Evolutionary conservation across 2,329 filamentous ascomycete genomes (phyloP).

Genomic region (Biscogniauxia sp.): DNA sequence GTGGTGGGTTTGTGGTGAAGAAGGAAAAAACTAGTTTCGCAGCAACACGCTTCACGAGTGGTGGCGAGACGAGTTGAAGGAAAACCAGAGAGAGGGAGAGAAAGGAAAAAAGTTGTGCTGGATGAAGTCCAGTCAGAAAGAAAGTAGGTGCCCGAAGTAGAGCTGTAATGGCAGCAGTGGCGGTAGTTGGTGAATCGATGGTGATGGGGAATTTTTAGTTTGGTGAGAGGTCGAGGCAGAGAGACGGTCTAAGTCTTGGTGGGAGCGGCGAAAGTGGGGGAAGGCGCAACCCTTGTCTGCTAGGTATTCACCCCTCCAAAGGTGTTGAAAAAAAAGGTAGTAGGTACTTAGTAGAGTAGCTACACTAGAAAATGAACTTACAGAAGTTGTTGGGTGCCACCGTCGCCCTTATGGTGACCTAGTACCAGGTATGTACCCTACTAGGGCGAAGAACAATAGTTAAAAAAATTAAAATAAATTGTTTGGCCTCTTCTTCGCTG

Average conservation of each 20-base stretch:
- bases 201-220: conserved; percentile 18
- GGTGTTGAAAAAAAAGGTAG: conserved; percentile 7
- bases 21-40: conserved; percentile 8
- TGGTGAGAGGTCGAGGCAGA: conserved; percentile 18
- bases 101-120: conserved; percentile 2
- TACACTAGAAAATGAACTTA: background rate
- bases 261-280: conserved; percentile 27
- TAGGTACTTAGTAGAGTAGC: background rate
- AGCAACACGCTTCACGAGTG: conserved; percentile 3
- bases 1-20: conserved; percentile 5
- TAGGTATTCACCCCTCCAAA: conserved; percentile 17
- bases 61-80: background rate
- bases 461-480: too few species aligned
- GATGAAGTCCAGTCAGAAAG: conserved; percentile 1
- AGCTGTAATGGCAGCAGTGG: conserved; percentile 12
- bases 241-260: conserved; percentile 21
- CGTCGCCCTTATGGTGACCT: background rate
- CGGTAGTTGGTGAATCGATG: conserved; percentile 11
- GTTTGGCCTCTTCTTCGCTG: background rate
- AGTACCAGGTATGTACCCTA: background rate
- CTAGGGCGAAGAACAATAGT: background rate
- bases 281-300: conserved; percentile 20
- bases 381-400: conserved; percentile 22
- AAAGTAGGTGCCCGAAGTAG: conserved; percentile 6
- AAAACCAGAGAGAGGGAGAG: background rate